Conservation (phyloP, 257 asterid genomes). For the Leonotis leonurus region DNA sequence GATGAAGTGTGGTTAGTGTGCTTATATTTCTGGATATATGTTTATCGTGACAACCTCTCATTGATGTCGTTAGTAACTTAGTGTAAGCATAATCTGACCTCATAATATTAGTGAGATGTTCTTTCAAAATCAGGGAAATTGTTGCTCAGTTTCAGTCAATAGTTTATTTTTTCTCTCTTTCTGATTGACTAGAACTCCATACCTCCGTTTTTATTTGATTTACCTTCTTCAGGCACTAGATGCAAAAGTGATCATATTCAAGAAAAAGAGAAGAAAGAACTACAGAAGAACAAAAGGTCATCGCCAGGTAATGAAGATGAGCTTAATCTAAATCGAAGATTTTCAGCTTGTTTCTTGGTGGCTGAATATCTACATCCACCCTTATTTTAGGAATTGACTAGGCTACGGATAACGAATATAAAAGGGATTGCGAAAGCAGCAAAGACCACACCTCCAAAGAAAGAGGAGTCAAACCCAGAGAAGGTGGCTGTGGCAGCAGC, state of each 20-base stretch:
- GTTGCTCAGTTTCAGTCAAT: not conserved
- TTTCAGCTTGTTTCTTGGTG: not conserved
- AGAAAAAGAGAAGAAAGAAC: slow-evolving; percentile 96
- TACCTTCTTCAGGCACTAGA: slow-evolving; percentile 65
- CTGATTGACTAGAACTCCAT: not conserved
- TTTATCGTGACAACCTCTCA: not conserved
- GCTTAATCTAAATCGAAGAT: not conserved
- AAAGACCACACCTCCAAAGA: not conserved
- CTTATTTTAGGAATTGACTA: slow-evolving; percentile 65
- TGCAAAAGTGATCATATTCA: slow-evolving; percentile 90
- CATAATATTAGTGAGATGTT: not conserved
- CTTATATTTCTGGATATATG: not conserved
- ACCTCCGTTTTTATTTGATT: not conserved
- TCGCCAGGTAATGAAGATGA: slow-evolving; percentile 61
- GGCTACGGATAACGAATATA: slow-evolving; percentile 78
- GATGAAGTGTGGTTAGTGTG: not conserved
- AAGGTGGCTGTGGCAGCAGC: slow-evolving; percentile 44
- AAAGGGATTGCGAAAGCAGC: slow-evolving; percentile 51
- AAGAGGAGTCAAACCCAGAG: slow-evolving; percentile 37
- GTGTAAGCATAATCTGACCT: not conserved
- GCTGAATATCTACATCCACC: not conserved
- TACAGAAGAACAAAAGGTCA: slow-evolving; percentile 88
- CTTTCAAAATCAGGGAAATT: not conserved
- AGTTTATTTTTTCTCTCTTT: not conserved
- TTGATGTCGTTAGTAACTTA: not conserved